Evolutionary conservation across 345 rosid genomes (phyloP).

Genomic region (Trapa bicornis): DNA sequence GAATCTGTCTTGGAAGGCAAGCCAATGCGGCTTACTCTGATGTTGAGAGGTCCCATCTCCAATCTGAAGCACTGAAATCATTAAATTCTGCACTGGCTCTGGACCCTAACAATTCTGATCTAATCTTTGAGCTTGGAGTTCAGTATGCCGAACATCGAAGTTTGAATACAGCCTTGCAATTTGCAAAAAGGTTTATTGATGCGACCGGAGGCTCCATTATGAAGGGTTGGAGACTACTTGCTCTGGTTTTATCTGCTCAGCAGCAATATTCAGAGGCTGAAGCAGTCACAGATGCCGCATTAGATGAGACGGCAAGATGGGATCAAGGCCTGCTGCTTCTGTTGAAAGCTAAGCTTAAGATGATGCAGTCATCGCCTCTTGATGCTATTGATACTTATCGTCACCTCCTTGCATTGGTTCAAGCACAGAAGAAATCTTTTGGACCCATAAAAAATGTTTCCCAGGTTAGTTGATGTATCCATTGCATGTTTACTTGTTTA

Average conservation of each 20-base stretch:
- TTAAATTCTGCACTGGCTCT: conserved; percentile 51
- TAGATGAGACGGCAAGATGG: conserved; percentile 88
- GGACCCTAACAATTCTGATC: conserved; percentile 62
- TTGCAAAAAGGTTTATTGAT: conserved; percentile 62
- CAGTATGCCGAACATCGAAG: conserved; percentile 83
- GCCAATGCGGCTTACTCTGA: conserved; percentile 68
- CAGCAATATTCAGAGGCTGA: conserved; percentile 77
- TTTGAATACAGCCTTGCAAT: conserved; percentile 54
- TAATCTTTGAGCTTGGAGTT: conserved; percentile 71
- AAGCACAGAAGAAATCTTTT: conserved; percentile 80
- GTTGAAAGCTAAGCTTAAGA: conserved; percentile 74
- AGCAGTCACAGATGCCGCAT: conserved; percentile 79
- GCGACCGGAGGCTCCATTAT: conserved; percentile 68
- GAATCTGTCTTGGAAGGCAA: conserved; percentile 80
- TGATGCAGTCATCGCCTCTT: conserved; percentile 50
- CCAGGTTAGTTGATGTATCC: conserved; percentile 34
- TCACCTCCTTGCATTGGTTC: conserved; percentile 81
- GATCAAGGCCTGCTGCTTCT: conserved; percentile 73
- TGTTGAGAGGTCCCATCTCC: conserved; percentile 69
- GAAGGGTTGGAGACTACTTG: conserved; percentile 87
- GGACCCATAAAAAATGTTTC: conserved; percentile 48
- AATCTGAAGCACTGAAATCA: conserved; percentile 67
- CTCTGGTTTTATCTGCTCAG: conserved; percentile 76
- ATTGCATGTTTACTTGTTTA: background rate
- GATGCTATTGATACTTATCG: conserved; percentile 83